Evolutionary conservation across 352 stramenopile species (phyloP), one percentile per base, ranked within the genome.

Genomic region (Halophytophthora polymorphica): DNA sequence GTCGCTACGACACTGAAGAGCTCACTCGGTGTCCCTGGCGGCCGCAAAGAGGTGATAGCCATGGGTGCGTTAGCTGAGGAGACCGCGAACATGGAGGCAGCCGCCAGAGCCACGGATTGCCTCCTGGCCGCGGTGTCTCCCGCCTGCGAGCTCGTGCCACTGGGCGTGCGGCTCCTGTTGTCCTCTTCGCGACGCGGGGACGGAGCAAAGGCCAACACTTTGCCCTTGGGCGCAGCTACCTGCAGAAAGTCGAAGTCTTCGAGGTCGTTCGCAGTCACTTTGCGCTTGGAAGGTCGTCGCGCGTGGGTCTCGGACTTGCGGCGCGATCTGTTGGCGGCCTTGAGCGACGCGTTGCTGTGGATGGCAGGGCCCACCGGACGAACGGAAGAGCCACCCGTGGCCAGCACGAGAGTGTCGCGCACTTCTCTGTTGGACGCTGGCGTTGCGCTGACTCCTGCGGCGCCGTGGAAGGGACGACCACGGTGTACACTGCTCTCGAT

Each of bases 201-300:
- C 18, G 51, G 25, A 15, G 34, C 5, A 15, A 43, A 11, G 22
- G 28, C 23, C 14, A 19, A 25, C 2, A 15, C 6, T n/a, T 69
- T 45, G 25, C 55, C 47, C 50, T 39, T 52, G 10, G 60, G 43
- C 23, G 55, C 55, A 29, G 48, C 45, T 36, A 76, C 52, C 13
- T 71, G 63, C 31, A 76, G 36, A 22, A 76, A 66, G 34, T 69
- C 50, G 33, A 76, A 72, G 11, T 21, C 49, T 6, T 60, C 51
- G 1, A 38, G 37, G 15, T 61, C 42, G 25, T 65, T 33, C 23
- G 55, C 14, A 21, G 53, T 45, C 22, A 41, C 47, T 35, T 58
- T 25, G 0, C 46, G 43, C 19, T 45, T 42, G 43, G 58, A 63
- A 13, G 42, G 22, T 5, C 53, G 45, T 31, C 53, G 31, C 12